Evolutionary conservation across 768 basidiomycete genomes (phyloP), one percentile per base, ranked within the genome.

Genomic region (Psilocybe tampanensis): DNA sequence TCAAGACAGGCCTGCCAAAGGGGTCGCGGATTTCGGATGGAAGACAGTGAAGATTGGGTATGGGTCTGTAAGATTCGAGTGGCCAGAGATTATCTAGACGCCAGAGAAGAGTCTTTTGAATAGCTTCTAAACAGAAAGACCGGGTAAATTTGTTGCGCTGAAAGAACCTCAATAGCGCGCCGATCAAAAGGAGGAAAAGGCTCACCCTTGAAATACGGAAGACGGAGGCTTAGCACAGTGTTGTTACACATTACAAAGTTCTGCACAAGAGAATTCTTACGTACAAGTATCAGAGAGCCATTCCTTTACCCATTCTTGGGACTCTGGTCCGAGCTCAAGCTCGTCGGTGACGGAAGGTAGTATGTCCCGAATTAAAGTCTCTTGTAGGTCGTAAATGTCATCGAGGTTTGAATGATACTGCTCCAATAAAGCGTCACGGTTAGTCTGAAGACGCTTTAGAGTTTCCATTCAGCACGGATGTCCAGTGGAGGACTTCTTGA

Each of bases 211-310:
- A 75, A 54, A 88, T 80, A 67, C 84, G 86, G 70, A 85, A 86
- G 34, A 86, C 69, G 26, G 84, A 76, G 47, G 72, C 85, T 86
- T 70, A 65, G 62, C 47, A 55, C 59, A 58, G 47, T 54, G 54
- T 67, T 58, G 60, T 54, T 61, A 61, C 58, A 36, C 49, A 60
- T 51, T 48, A 33, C 29, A 56, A 52, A 59, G 43, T 43, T 26
- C 26, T 44, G 47, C 52, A 52, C 45, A 52, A 43, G 15, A 48
- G 41, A 29, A 52, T 29, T 29, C 54, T 47, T 64, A 76, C 83
- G 65, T 75, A 90, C 89, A 74, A 44, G 79, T 81, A 75, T 92
- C 89, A 26, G 76, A 72, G 29, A 90, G 70, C 88, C 87, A 92
- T 66, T 82, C 79, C 34, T 69, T 75, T 23, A 83, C 80, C 81